Percentiles rank a stretch among this genome's conserved stretches.
Evolutionary conservation across 768 basidiomycete genomes (phyloP).

Genomic region (Mycena metata): DNA sequence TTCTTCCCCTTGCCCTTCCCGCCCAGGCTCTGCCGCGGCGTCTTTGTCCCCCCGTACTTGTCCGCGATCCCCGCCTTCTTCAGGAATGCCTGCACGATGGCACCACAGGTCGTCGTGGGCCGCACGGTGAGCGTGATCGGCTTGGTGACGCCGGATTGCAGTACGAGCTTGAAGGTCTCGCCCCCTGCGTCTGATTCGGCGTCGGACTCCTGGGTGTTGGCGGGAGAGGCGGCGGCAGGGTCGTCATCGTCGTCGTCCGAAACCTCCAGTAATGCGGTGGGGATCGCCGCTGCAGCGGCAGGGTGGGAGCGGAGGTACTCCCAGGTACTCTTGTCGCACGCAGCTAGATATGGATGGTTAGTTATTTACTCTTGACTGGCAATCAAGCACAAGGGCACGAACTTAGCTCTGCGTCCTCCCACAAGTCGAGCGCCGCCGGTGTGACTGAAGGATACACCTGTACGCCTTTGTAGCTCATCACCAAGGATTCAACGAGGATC

Average conservation of each 20-base stretch:
- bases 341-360: slow-evolving; percentile 53
- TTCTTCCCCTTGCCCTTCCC: slow-evolving; percentile 43
- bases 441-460: slow-evolving; percentile 80
- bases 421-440: slow-evolving; percentile 74
- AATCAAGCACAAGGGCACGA: slow-evolving; percentile 34
- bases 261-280: slow-evolving; percentile 23
- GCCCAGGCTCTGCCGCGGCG: slow-evolving; percentile 33
- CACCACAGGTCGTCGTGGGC: slow-evolving; percentile 80
- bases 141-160: slow-evolving; percentile 70
- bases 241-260: slow-evolving; percentile 41
- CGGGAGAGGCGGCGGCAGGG: slow-evolving; percentile 41
- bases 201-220: slow-evolving; percentile 57
- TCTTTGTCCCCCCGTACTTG: slow-evolving; percentile 56
- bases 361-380: no score
- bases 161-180: slow-evolving; percentile 73
- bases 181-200: slow-evolving; percentile 60
- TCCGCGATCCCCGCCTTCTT: slow-evolving; percentile 74
- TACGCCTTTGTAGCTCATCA: slow-evolving; percentile 72
- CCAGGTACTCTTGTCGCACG: slow-evolving; percentile 72
- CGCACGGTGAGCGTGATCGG: slow-evolving; percentile 78
- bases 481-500: slow-evolving; percentile 63
- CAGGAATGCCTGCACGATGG: slow-evolving; percentile 82
- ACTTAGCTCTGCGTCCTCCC: slow-evolving; percentile 79
- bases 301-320: slow-evolving; percentile 67
- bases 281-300: slow-evolving; percentile 12